Conservation (phyloP, 805 yeast species). For the Ogataea allantospora region DNA sequence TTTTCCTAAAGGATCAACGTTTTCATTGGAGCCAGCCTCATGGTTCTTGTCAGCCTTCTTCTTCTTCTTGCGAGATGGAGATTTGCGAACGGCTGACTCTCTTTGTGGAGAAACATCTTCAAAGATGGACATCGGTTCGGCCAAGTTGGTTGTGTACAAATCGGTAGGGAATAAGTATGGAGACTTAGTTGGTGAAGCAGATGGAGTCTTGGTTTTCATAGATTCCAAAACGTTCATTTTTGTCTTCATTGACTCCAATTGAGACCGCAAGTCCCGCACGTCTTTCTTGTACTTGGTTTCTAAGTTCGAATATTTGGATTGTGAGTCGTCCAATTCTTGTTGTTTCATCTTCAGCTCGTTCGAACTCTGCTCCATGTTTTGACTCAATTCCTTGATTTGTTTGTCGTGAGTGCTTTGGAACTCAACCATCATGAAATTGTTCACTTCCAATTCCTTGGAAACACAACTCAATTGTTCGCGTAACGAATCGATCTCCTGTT, state of each 20-base stretch:
- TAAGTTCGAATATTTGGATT: constrained; percentile 4
- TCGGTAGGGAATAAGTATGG: constrained; percentile 10
- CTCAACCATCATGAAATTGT: constrained; percentile 17
- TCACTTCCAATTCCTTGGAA: constrained; percentile 16
- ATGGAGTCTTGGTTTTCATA: constrained; percentile 11
- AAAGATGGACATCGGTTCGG: constrained; percentile 15
- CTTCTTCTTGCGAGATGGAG: constrained; percentile 11
- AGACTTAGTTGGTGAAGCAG: constrained; percentile 15
- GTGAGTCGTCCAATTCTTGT: constrained; percentile 1
- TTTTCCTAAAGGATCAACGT: constrained; percentile 7
- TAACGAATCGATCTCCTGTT: constrained; percentile 1
- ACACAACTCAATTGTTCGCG: constrained; percentile 8
- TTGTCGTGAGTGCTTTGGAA: constrained; percentile 20
- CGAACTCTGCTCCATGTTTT: constrained; percentile 1
- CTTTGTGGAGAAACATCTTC: constrained; percentile 14
- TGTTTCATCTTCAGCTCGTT: constrained; percentile 7
- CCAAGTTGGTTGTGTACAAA: constrained; percentile 6
- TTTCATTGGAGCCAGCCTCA: constrained; percentile 5
- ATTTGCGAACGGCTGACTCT: constrained; percentile 9
- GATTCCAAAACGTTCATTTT: constrained; percentile 19
- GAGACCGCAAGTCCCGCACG: constrained; percentile 14
- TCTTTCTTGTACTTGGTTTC: constrained; percentile 18
- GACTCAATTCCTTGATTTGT: constrained; percentile 11
- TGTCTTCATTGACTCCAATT: constrained; percentile 21
- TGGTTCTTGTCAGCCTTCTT: constrained; percentile 7